Base-by-base conservation (phyloP, 306 rosid species). In the Citrullus amarus region DNA sequence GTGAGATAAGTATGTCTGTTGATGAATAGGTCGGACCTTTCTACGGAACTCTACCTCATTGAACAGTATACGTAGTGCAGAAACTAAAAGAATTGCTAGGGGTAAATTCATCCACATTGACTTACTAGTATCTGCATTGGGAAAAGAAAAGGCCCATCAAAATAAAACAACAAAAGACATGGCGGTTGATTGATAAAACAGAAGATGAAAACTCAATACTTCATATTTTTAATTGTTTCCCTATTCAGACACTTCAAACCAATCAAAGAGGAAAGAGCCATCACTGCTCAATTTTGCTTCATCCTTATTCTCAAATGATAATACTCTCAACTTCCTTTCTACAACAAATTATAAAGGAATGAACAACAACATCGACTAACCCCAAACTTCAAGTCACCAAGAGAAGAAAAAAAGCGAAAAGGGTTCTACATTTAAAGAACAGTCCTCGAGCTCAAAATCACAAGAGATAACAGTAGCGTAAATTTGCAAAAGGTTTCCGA, bases 61-160 rank as follows among this genome's bases (percentile, higher is more conserved):
- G 44, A 93, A 80, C 65, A 96, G 82, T 85, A 90, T 78, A 8
- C 93, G 93, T 60, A 96, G 30, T n/a, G 84, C 93, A 73, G 80
- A 87, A 77, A 89, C 92, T 43, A 96, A 81, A 51, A 96, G 84
- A 86, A 96, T 81, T 16, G 99, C 81, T 82, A 90, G 81, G 2
- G 99, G 99, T 22, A 93, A 50, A 84, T 96, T 96, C 97, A 92
- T 88, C 98, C 96, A 92, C 96, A 91, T 91, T 30, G 99, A 92
- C 81, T 90, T 91, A 86, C 98, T 96, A 32, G 99, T 91, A 88
- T 92, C 99, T 96, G 89, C 66, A 80, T 55, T 58, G 57, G 43
- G 5, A 53, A 50, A 53, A 28, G 60, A 3, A 8, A 79, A 25
- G 9, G 12, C 14, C 70, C 68, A 16, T 66, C 61, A 78, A 53